A percentile compares a stretch with the other conserved stretches of the same genome.
These are phyloP conservation scores for Cichorium intybus DNA, from an alignment of 140 eudicot genomes.

Conservation along the genomic window DNA sequence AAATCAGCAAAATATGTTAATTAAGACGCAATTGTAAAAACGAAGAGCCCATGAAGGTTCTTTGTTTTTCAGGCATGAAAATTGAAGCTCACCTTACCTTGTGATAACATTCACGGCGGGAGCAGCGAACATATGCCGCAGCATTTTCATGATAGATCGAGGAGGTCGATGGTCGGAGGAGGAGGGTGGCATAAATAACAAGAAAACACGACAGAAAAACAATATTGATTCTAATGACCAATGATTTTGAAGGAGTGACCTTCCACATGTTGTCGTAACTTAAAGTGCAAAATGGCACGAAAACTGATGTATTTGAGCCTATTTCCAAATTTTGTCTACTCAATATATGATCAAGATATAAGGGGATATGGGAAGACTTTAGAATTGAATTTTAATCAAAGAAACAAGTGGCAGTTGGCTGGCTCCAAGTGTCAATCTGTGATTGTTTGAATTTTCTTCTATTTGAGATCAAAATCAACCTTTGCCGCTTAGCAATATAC, in stretches of 20 bases:
- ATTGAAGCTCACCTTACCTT: slow-evolving; percentile 96
- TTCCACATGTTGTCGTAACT: slow-evolving; percentile 47
- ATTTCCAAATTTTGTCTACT: background rate
- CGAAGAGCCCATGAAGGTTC: background rate
- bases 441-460: slow-evolving; percentile 30
- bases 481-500: slow-evolving; percentile 28
- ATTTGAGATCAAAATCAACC: slow-evolving; percentile 24
- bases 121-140: slow-evolving; percentile 49
- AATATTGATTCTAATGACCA: slow-evolving; percentile 64
- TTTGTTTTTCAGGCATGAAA: background rate
- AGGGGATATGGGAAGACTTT: slow-evolving; percentile 17
- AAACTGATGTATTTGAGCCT: slow-evolving; percentile 10
- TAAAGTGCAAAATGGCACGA: background rate
- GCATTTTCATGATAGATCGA: slow-evolving; percentile 46
- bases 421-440: slow-evolving; percentile 46
- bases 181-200: slow-evolving; percentile 56
- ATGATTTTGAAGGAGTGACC: slow-evolving; percentile 61
- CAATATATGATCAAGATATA: slow-evolving; percentile 3
- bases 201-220: slow-evolving; percentile 59
- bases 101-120: slow-evolving; percentile 76
- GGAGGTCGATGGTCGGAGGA: slow-evolving; percentile 61
- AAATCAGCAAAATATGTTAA: background rate
- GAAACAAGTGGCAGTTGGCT: slow-evolving; percentile 14
- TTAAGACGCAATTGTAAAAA: background rate
- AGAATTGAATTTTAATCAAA: slow-evolving; percentile 37